These are phyloP conservation scores for Fagus sylvatica DNA, from an alignment of 306 rosid genomes.

Conservation along the genomic window DNA sequence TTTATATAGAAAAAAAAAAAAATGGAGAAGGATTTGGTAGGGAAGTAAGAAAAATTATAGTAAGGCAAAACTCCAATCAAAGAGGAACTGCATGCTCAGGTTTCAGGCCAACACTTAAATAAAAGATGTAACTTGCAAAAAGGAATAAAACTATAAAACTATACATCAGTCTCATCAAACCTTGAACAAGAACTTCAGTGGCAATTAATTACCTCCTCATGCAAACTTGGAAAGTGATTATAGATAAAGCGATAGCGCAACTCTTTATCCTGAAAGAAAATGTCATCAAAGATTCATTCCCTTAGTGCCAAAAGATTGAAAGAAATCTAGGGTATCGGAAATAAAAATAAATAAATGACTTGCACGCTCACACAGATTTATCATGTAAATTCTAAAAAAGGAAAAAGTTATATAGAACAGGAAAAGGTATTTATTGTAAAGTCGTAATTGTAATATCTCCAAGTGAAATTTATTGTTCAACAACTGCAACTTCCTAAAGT, in stretches of 20 bases:
- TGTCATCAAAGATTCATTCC: constrained; percentile 20
- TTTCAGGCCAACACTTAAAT: neutral
- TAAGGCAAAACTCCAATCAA: neutral
- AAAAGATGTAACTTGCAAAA: neutral
- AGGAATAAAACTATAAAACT: constrained; percentile 6
- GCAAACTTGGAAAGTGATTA: constrained; percentile 93
- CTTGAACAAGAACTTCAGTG: constrained; percentile 37
- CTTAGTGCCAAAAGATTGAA: neutral
- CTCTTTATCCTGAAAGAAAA: constrained; percentile 75
- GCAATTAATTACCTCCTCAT: constrained; percentile 79
- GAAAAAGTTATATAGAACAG: neutral
- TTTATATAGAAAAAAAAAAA: no score
- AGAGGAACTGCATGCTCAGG: neutral
- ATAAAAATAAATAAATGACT: neutral
- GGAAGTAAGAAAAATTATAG: constrained; percentile 25
- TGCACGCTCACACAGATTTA: no score
- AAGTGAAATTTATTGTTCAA: neutral
- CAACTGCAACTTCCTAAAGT: neutral
- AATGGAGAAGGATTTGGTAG: neutral
- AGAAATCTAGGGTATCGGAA: neutral
- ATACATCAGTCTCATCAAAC: constrained; percentile 26
- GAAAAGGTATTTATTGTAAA: neutral
- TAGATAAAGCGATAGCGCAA: constrained; percentile 95
- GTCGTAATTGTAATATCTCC: neutral
- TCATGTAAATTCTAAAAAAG: no score